These are phyloP conservation scores for Saccharum hybrid DNA, from an alignment of 202 grass and related monocot species.

Conservation along the genomic window DNA sequence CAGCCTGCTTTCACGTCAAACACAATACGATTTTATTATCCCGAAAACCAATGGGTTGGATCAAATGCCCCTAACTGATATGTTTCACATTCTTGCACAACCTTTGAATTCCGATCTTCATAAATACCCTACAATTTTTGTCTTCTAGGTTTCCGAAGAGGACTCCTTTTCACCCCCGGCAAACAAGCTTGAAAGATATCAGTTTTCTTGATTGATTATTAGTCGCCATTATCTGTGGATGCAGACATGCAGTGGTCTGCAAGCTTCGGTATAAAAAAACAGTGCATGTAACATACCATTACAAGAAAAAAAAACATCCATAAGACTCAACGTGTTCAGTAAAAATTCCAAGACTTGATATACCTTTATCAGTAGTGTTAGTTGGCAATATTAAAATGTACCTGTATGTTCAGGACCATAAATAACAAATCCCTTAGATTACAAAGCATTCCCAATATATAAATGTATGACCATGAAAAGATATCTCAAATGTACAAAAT, in stretches of 20 bases:
- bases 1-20: not conserved
- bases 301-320: no score
- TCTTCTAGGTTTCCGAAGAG: not conserved
- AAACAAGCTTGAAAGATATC: no score
- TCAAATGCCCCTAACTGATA: not conserved
- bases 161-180: no score
- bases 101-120: not conserved
- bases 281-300: no score
- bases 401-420: not conserved
- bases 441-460: not conserved
- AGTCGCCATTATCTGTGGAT: no score
- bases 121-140: not conserved
- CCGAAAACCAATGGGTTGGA: not conserved
- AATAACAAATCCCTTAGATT: slow-evolving; percentile 12
- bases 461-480: not conserved
- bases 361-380: no score
- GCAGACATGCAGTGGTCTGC: no score
- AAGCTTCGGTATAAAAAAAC: no score
- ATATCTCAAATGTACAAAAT: slow-evolving; percentile 19
- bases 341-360: no score
- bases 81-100: not conserved
- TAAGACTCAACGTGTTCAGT: no score
- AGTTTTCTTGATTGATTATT: no score
- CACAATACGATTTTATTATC: not conserved
- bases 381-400: no score